Evolutionary conservation across 371 early-diverging fungal species (phyloP).

Genomic region (Actinomortierella wolfii): DNA sequence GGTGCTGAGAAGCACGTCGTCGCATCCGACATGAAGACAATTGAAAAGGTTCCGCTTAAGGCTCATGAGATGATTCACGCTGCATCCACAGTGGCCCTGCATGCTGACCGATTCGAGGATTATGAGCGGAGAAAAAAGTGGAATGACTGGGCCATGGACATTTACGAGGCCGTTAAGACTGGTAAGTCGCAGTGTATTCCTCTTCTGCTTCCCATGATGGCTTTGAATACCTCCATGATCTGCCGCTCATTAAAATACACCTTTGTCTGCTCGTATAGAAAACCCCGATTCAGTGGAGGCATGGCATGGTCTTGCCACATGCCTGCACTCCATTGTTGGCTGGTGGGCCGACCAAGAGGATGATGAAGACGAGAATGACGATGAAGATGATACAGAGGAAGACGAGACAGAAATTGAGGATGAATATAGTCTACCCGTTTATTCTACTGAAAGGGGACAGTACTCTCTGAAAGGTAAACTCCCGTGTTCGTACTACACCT

Average conservation of each 20-base stretch:
- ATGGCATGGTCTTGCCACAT: conserved; percentile 41
- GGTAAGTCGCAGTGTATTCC: no score
- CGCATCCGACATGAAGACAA: conserved; percentile 22
- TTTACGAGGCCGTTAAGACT: conserved; percentile 2
- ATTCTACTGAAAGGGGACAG: conserved; percentile 27
- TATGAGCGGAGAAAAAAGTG: conserved; percentile 36
- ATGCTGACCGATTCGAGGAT: conserved; percentile 42
- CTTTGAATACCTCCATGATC: no score
- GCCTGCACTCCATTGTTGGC: conserved; percentile 45
- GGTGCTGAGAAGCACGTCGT: conserved; percentile 41
- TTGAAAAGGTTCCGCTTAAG: conserved; percentile 36
- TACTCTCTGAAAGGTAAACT: conserved; percentile 29
- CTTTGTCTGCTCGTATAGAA: conserved; percentile 5
- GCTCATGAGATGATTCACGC: conserved; percentile 36
- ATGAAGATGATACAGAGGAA: conserved; percentile 20
- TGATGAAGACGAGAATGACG: conserved; percentile 32
- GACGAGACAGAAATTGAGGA: conserved; percentile 30
- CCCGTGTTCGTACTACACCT: not conserved
- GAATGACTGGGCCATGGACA: conserved; percentile 41
- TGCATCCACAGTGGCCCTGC: conserved; percentile 39
- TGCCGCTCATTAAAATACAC: no score
- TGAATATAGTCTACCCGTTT: conserved; percentile 35
- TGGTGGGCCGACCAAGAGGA: conserved; percentile 44
- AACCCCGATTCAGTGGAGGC: conserved; percentile 29
- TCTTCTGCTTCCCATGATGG: no score